Percentiles rank a stretch among this genome's conserved stretches.
Conservation (phyloP, 495 filamentous ascomycete genomes). For the Monascus purpureus region DNA sequence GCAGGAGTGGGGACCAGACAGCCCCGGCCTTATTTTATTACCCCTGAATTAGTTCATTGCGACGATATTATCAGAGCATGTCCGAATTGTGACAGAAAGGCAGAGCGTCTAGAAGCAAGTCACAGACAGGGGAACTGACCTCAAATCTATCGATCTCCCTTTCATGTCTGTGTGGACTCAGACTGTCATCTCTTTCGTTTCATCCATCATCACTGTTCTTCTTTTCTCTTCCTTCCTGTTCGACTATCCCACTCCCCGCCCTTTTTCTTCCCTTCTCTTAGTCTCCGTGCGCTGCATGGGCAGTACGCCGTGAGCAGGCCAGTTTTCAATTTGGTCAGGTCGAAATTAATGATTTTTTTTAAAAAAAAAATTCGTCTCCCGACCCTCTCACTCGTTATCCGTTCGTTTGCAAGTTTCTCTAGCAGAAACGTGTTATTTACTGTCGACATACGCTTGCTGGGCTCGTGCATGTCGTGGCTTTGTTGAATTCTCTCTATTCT, state of each 20-base stretch:
- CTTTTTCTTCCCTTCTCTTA: conserved; percentile 6
- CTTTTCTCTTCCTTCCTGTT: conserved; percentile 1
- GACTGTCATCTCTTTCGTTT: background rate
- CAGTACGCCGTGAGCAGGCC: conserved; percentile 31
- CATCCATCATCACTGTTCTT: background rate
- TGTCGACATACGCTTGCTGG: conserved; percentile 19
- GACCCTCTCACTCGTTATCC: conserved; percentile 2
- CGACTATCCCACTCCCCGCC: conserved; percentile 2
- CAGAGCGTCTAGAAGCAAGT: too few species aligned
- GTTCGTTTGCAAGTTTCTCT: conserved; percentile 5
- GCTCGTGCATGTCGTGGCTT: conserved; percentile 18
- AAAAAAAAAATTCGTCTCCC: conserved; percentile 4
- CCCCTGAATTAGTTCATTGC: too few species aligned
- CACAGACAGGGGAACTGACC: too few species aligned
- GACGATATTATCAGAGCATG: too few species aligned
- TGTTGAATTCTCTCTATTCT: too few species aligned
- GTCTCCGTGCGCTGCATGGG: conserved; percentile 26
- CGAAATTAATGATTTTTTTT: too few species aligned
- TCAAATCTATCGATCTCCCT: too few species aligned
- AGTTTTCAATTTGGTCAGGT: conserved; percentile 20
- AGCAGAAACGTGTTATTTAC: conserved; percentile 2
- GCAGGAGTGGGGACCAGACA: too few species aligned
- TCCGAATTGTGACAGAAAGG: too few species aligned
- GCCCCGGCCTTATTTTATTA: too few species aligned
- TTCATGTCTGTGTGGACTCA: too few species aligned